These are phyloP conservation scores for Ophidiomyces ophidiicola DNA, from an alignment of 2,329 filamentous ascomycete genomes.

Conservation along the genomic window DNA sequence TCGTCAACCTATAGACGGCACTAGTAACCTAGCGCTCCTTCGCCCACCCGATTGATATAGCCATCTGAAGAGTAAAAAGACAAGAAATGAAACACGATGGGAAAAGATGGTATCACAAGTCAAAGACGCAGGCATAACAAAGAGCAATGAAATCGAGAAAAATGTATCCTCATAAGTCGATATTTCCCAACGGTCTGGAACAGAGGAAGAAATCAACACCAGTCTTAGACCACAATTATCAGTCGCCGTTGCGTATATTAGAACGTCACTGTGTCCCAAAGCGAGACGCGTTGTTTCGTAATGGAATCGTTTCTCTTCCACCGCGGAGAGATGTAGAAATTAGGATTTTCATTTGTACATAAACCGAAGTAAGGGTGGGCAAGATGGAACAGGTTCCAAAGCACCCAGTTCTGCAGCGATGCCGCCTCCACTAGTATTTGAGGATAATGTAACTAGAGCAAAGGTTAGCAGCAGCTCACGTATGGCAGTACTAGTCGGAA, in stretches of 20 bases:
- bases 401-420: background rate
- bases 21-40: too few relatives aligned
- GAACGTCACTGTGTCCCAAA: too few relatives aligned
- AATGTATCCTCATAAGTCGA: conserved; percentile 7
- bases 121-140: too few relatives aligned
- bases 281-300: background rate
- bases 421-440: conserved; percentile 14
- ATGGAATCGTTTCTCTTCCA: background rate
- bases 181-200: background rate
- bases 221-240: too few relatives aligned
- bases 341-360: background rate
- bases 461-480: conserved; percentile 3
- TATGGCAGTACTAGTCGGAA: background rate
- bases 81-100: too few relatives aligned
- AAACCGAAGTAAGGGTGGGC: background rate
- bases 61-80: too few relatives aligned
- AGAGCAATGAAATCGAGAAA: too few relatives aligned
- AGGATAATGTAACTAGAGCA: conserved; percentile 15
- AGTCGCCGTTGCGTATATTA: too few relatives aligned
- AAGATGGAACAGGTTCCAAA: background rate
- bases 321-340: background rate
- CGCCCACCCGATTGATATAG: too few relatives aligned
- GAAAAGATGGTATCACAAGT: too few relatives aligned
- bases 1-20: too few relatives aligned
- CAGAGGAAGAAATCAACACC: conserved; percentile 1